Evolutionary conservation across 257 asterid genomes (phyloP).

Genomic region (Lycium ferocissimum): DNA sequence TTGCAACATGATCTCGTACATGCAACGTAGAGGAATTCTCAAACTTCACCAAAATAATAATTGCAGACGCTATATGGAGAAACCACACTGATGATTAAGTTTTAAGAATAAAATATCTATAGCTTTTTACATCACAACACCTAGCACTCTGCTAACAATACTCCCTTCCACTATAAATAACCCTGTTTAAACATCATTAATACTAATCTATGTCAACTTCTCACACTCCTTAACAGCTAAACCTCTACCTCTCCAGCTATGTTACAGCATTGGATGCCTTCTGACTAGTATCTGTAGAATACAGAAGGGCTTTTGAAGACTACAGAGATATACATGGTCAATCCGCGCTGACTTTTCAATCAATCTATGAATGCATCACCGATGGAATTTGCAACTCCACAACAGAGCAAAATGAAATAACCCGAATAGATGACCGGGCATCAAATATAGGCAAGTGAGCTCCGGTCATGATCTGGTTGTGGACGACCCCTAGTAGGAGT

Average conservation of each 20-base stretch:
- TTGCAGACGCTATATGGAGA: neutral
- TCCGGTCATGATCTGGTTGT: constrained; percentile 88
- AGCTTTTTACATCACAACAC: constrained; percentile 10
- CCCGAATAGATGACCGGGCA: neutral
- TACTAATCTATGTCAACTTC: neutral
- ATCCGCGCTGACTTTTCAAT: neutral
- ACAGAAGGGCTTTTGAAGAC: neutral
- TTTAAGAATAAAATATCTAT: constrained; percentile 1
- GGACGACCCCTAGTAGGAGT: constrained; percentile 98
- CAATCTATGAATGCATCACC: constrained; percentile 18
- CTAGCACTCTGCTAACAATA: constrained; percentile 26
- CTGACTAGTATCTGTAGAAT: neutral
- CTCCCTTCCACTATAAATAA: constrained; percentile 20
- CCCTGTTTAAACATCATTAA: neutral
- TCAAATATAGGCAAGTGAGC: constrained; percentile 91
- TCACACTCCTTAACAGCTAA: constrained; percentile 5
- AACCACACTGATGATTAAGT: neutral
- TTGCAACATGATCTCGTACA: constrained; percentile 15
- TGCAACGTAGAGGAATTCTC: neutral
- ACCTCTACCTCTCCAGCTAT: constrained; percentile 25
- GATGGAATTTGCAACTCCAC: neutral
- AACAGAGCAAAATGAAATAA: neutral
- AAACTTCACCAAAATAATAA: neutral
- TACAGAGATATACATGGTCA: neutral
- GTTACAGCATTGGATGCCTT: constrained; percentile 23